Conservation (phyloP, 106 monocot genomes). For the Narthecium ossifragum region DNA sequence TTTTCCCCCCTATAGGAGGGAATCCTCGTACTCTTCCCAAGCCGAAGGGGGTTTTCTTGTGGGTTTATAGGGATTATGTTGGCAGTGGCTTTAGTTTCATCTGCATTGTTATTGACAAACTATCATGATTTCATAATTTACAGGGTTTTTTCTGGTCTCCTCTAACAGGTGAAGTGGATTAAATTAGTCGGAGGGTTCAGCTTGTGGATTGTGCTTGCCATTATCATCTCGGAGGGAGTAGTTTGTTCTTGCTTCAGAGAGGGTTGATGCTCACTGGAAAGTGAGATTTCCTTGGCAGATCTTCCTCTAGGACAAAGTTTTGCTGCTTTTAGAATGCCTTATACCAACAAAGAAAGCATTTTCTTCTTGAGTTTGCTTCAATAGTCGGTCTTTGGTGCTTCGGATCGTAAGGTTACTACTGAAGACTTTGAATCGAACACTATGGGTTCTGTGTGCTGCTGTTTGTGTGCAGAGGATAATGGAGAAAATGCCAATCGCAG, state of each 20-base stretch:
- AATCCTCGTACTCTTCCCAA: no score
- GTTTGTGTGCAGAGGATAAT: conserved; percentile 12
- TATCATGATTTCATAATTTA: no score
- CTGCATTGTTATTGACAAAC: no score
- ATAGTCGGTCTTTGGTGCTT: not conserved
- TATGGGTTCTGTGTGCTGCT: conserved; percentile 25
- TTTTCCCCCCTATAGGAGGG: no score
- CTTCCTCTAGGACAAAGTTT: not conserved
- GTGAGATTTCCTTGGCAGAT: not conserved
- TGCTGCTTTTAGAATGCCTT: not conserved
- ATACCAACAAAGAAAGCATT: not conserved
- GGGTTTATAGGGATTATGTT: no score
- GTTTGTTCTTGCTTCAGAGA: not conserved
- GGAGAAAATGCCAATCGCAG: not conserved
- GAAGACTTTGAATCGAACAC: not conserved
- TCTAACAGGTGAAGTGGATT: no score
- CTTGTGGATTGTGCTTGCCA: no score
- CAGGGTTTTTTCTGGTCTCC: no score
- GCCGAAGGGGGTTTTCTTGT: no score
- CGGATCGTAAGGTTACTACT: not conserved
- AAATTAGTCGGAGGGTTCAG: no score
- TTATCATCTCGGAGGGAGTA: no score
- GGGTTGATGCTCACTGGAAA: not conserved
- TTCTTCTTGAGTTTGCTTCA: not conserved
- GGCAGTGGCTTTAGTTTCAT: no score